phyloP scores from a whole-genome alignment of 768 basidiomycete genomes.

The Psilocybe cubensis region DNA sequence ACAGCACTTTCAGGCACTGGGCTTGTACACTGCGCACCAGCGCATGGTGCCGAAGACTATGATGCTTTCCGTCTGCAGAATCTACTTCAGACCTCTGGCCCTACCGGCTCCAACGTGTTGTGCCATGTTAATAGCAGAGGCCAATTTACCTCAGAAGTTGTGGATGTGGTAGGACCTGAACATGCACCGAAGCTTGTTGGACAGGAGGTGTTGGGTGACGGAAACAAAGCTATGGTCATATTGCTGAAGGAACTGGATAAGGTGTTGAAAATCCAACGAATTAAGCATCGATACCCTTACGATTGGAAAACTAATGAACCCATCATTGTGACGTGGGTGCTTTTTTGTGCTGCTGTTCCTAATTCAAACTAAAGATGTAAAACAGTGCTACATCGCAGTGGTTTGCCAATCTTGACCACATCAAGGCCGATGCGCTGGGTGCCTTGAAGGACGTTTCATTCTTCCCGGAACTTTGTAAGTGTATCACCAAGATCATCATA shows the following conservation, averaged over 20 bases:
- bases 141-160: conserved; percentile 63
- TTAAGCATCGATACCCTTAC: conserved; percentile 91
- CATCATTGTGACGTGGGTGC: conserved; percentile 80
- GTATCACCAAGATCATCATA: not conserved
- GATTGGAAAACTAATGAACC: conserved; percentile 97
- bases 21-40: conserved; percentile 94
- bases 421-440: conserved; percentile 76
- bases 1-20: conserved; percentile 91
- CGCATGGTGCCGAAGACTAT: conserved; percentile 94
- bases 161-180: conserved; percentile 57
- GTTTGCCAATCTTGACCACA: conserved; percentile 90
- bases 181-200: conserved; percentile 56
- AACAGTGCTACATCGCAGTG: conserved; percentile 91
- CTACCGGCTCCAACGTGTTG: conserved; percentile 47
- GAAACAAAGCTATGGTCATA: conserved; percentile 66
- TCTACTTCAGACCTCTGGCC: conserved; percentile 38
- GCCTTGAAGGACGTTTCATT: conserved; percentile 76
- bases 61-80: conserved; percentile 64
- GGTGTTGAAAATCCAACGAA: conserved; percentile 68
- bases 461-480: conserved; percentile 71
- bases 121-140: conserved; percentile 88
- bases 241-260: conserved; percentile 59
- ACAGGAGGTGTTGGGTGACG: conserved; percentile 73
- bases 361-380: not conserved
- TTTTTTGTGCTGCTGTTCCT: not conserved